Conservation (phyloP, 306 rosid species). For the Coriaria nepalensis region DNA sequence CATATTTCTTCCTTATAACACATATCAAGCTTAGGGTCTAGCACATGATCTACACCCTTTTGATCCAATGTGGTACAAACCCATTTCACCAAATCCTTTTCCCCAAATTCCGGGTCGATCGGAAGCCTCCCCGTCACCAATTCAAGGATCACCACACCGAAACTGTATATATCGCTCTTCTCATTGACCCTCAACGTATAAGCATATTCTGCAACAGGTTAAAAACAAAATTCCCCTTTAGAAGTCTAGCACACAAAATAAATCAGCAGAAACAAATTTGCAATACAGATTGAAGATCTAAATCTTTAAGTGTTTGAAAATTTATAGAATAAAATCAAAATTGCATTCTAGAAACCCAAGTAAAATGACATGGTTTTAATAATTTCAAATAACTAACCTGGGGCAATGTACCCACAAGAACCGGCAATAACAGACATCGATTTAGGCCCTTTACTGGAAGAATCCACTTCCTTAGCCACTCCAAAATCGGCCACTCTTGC, state of each 20-base stretch:
- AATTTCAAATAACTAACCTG: constrained; percentile 37
- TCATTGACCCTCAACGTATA: constrained; percentile 86
- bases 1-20: constrained; percentile 63
- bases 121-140: constrained; percentile 65
- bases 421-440: constrained; percentile 89
- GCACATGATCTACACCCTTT: constrained; percentile 58
- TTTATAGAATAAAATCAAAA: no score
- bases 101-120: constrained; percentile 73
- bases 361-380: no score
- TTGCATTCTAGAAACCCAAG: no score
- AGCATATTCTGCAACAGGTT: constrained; percentile 61
- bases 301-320: no score
- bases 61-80: constrained; percentile 68
- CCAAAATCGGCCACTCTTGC: constrained; percentile 94
- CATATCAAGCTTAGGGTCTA: constrained; percentile 54
- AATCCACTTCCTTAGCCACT: constrained; percentile 66
- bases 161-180: constrained; percentile 90
- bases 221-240: background rate
- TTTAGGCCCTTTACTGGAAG: constrained; percentile 38
- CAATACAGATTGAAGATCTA: no score
- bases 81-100: constrained; percentile 87
- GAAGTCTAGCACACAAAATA: no score
- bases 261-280: no score
- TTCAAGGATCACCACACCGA: constrained; percentile 83
- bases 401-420: constrained; percentile 93